Evolutionary conservation across 2,329 filamentous ascomycete genomes (phyloP), one percentile per base, ranked within the genome.

Genomic region (Ophiostoma pallidulum): DNA sequence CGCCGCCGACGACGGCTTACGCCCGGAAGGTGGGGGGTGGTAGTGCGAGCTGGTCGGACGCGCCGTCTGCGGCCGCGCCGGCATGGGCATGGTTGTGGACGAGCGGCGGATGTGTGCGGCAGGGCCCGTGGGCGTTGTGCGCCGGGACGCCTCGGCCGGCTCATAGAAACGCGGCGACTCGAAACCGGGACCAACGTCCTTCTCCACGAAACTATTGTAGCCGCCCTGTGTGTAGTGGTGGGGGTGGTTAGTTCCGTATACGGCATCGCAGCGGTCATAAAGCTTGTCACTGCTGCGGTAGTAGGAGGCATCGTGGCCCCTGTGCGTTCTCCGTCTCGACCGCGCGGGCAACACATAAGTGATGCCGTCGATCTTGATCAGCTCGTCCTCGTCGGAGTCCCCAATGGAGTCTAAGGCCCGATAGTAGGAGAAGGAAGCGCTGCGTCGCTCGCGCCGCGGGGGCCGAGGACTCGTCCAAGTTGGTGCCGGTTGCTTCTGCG

Each of bases 311-410:
- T n/a, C 26, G 37, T 18, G 32, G 46, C 14, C 26, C 18, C 29
- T 32, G 19, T 33, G 58, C 57, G 62, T 62, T 61, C 68, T 68
- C 57, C 70, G 66, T 65, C 67, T 67, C 55, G 73, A 70, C 63
- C 70, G 65, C 56, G 71, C 68, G 50, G 71, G 71, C 59, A 78
- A 60, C 65, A 77, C 65, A 57, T 71, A 77, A 54, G 68, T 74
- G 62, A 69, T 60, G 56, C 72, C 73, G 62, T 73, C 60, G 60
- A 73, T 64, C 64, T 77, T 72, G 65, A 77, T 66, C 53, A 54
- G 63, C 66, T 78, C 75, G 69, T 79, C 76, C 71, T 78, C 75
- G 72, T 80, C 76, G 67, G 76, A 79, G 66, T 78, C 76, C 70
- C 75, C 75, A 72, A 74, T 70, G 53, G 68, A 68, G 57, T 72